Evolutionary conservation across 306 rosid species (phyloP), one percentile per base, ranked within the genome.

Genomic region (Quercus alba): DNA sequence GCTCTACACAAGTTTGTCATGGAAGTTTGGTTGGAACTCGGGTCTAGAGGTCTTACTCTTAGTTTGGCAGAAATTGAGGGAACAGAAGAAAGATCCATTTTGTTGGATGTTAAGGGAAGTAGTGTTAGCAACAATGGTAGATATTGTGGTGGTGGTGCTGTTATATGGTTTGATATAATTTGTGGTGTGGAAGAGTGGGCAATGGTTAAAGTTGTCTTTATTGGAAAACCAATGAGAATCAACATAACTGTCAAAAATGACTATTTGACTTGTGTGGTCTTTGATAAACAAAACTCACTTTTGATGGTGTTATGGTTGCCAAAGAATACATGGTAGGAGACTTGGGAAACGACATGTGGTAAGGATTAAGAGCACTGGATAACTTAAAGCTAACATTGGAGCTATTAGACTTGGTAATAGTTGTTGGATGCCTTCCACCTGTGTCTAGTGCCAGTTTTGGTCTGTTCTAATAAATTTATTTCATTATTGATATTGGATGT

Each of bases 11-110:
- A 59, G 54, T 73, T 26, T 78, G 85, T 49, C 67, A 70, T 78
- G 78, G 62, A 75, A 58, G 56, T 33, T 30, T 76, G 12, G 35
- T 66, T 81, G 71, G 63, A 33, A 20, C 75, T 63, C 56, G 71
- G 17, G 82, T 58, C 67, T 18, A 68, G 73, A 56, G 75, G 51
- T 56, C 26, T 56, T 68, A 5, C 7, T 1, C 41, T 35, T 35
- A 35, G 41, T 35, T 78, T 66, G 76, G 66, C 56, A 73, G 66
- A 25, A 59, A 54, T 56, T 41, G 80, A 55, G 54, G 26, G 41
- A 51, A 28, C 56, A 3, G 21, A 25, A 54, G 23, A 25, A 23
- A 6, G 33, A 28, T 83, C 9, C 54, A 23, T 62, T 26, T 25
- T 23, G 35, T 61, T 59, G 17, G 19, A 61, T 23, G 25, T 26